Evolutionary conservation across 2,329 filamentous ascomycete species (phyloP), one percentile per base, ranked within the genome.

Genomic region (Dactylonectria macrodidyma): DNA sequence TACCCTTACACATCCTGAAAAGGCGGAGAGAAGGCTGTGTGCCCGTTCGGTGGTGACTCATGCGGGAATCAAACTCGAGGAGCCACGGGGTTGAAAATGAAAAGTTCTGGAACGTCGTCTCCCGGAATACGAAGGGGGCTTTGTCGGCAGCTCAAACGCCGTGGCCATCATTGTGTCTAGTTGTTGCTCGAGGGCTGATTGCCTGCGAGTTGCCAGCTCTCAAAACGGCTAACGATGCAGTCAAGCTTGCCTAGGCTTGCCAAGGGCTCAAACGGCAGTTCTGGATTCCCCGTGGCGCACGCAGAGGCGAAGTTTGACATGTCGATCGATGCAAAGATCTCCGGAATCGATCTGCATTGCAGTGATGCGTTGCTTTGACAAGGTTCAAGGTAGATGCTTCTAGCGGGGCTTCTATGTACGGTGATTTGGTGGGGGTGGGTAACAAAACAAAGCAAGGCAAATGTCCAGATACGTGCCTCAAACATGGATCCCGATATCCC

Each of bases 31-130:
- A 61, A 46, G 48, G 57, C 58, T 30, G 7, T 7, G 65, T 67
- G 64, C 59, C 71, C 57, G 30, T 33, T 47, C 48, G 38, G 47
- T 48, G 54, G 57, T 59, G 55, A 61, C 65, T 59, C 56, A 65
- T 52, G 61, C 58, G 33, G 59, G 51, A 72, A 56, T 63, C 70
- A 71, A 74, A 70, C 69, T 50, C 61, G 54, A 66, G 44, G 62
- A 55, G 62, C 62, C 61, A 66, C 64, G 69, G 56, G 60, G 38
- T 60, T 68, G 72, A 70, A 70, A 56, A 66, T 69, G 56, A 69
- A 67, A 55, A 58, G 50, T 77, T 76, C 76, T 77, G 68, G 76
- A 74, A 75, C 65, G 59, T 48, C 62, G 55, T 56, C 64, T 60
- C 51, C 59, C 50, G 58, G 62, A 68, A 71, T 54, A 66, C 69